Evolutionary conservation across 345 rosid species (phyloP).

Genomic region (Anastatica hierochuntica): DNA sequence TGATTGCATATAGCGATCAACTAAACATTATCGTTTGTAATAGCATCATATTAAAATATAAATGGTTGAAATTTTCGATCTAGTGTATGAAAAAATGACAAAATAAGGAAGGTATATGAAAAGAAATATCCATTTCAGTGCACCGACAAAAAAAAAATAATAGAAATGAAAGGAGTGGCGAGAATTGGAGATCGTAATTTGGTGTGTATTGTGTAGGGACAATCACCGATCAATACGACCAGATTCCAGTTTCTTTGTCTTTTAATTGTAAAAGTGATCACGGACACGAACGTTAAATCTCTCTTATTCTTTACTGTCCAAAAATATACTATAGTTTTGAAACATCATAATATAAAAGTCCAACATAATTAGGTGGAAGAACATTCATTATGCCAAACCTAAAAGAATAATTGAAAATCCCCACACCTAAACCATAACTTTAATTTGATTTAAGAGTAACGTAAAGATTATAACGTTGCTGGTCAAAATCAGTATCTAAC

Average conservation of each 20-base stretch:
- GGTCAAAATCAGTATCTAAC: constrained; percentile 6
- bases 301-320: constrained; percentile 6
- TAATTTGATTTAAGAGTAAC: not conserved
- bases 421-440: not conserved
- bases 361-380: constrained; percentile 4
- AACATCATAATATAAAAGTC: not conserved
- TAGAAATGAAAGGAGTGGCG: constrained; percentile 9
- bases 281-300: constrained; percentile 11
- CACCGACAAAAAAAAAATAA: constrained; percentile 21
- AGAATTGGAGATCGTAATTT: constrained; percentile 18
- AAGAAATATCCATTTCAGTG: not conserved
- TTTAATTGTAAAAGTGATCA: constrained; percentile 9
- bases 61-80: too few species aligned
- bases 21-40: too few species aligned
- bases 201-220: constrained; percentile 19
- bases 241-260: constrained; percentile 12
- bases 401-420: not conserved
- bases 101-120: too few species aligned
- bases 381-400: not conserved
- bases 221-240: constrained; percentile 16
- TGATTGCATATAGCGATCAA: too few species aligned
- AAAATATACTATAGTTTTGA: not conserved
- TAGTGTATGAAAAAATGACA: too few species aligned
- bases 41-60: too few species aligned
- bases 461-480: not conserved